These are phyloP conservation scores for Trichoderma arundinaceum DNA, from an alignment of 2,329 filamentous ascomycete species.

Conservation along the genomic window DNA sequence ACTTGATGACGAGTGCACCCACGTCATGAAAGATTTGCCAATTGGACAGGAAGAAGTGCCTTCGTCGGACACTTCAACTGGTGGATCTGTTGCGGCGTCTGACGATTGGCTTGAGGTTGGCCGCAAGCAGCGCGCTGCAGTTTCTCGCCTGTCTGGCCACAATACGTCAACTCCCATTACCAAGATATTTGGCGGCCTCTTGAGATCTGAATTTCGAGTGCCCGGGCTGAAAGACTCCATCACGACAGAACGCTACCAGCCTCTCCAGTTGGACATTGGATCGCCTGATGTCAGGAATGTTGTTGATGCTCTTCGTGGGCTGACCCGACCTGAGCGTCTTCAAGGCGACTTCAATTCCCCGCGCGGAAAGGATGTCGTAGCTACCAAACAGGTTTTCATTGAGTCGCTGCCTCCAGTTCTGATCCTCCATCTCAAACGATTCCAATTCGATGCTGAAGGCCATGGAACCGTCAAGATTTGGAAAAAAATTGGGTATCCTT, in stretches of 20 bases:
- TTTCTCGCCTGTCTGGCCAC: constrained; percentile 84
- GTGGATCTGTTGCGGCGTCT: constrained; percentile 39
- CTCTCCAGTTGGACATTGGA: constrained; percentile 92
- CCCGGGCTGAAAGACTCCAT: constrained; percentile 89
- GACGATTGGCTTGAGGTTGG: constrained; percentile 89
- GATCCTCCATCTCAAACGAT: constrained; percentile 94
- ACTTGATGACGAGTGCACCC: constrained; percentile 88
- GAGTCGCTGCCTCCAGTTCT: constrained; percentile 89
- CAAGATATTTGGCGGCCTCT: constrained; percentile 90
- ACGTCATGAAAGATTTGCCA: constrained; percentile 62
- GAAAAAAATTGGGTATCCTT: constrained; percentile 95
- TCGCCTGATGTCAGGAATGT: constrained; percentile 87
- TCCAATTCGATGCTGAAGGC: constrained; percentile 88
- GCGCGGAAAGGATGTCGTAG: constrained; percentile 75
- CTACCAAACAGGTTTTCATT: constrained; percentile 94
- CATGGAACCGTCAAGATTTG: constrained; percentile 91
- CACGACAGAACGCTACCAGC: constrained; percentile 91
- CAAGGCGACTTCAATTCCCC: constrained; percentile 84
- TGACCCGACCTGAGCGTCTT: constrained; percentile 83
- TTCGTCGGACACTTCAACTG: constrained; percentile 39
- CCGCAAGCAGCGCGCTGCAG: constrained; percentile 82
- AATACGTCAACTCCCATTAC: constrained; percentile 81
- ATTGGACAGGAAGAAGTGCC: constrained; percentile 52
- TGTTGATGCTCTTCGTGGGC: constrained; percentile 81
- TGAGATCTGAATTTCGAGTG: constrained; percentile 87